Evolutionary conservation across 1,284 basidiomycete species (phyloP), one percentile per base, ranked within the genome.

Genomic region (Fomitopsis betulina): DNA sequence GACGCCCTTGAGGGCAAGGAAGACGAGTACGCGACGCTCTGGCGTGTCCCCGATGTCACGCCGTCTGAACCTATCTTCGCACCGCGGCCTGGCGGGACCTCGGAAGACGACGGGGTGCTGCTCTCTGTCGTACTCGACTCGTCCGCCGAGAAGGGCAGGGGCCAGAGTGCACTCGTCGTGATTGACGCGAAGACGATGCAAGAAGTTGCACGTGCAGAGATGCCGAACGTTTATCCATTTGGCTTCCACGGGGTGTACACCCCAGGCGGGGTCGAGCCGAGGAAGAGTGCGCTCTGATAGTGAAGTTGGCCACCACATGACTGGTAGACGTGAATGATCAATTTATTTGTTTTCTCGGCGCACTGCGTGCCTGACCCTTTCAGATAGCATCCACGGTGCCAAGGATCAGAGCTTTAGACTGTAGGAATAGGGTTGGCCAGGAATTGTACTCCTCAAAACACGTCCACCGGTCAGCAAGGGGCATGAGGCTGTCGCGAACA

Each of bases 101-200:
- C 55, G 3, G 75, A 76, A 49, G 75, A 76, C 40, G 74, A 74
- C n/a, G 74, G 75, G 0, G 72, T 75, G 6, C 58, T 76, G 27
- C 57, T 76, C 54, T 72, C 56, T 17, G 69, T 76, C 13, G 73
- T 72, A 21, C 69, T 76, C 17, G 70, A 76, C 55, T 71, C 45
- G 23, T 23, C 45, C 25, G 23, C 70, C 5, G 59, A 65, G 42
- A 25, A 56, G 8, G 64, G 60, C 53, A 23, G 21, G 17, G 45
- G 33, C 23, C 71, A 65, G 62, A 75, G 73, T 17, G 69, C 66
- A 55, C 57, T 74, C n/a, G 61, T 74, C 39, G 72, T 74, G 17
- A 60, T 74, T 62, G 69, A 74, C 39, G 73, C 71, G n/a, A 65
- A 63, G 55, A 64, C 40, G 10, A 70, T 76, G 74, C 58, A 65